phyloP scores from a whole-genome alignment of 2,329 filamentous ascomycete species.

The Colletotrichum sansevieriae region DNA sequence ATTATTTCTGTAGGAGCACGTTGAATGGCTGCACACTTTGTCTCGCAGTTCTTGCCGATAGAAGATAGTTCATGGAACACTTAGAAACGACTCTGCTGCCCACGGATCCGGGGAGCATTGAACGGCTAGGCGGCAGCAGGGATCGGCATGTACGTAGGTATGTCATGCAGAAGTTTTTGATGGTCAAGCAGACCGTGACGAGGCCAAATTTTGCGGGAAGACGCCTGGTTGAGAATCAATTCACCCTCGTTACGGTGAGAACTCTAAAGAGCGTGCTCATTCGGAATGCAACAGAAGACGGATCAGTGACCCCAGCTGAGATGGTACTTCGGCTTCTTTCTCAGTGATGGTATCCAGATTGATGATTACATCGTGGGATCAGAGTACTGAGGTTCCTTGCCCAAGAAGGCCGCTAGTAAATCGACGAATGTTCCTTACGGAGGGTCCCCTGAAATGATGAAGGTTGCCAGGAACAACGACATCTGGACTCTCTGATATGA shows the following conservation, averaged over 20 bases:
- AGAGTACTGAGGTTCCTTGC: background rate
- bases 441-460: background rate
- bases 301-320: background rate
- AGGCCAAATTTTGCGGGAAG: background rate
- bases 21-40: constrained; percentile 13
- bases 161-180: constrained; percentile 37
- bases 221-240: constrained; percentile 11
- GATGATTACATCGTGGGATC: background rate
- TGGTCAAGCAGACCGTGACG: constrained; percentile 13
- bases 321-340: background rate
- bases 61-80: constrained; percentile 21
- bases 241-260: constrained; percentile 4
- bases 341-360: background rate
- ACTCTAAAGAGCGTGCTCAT: constrained; percentile 6
- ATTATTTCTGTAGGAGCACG: constrained; percentile 15
- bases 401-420: background rate
- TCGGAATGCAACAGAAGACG: background rate
- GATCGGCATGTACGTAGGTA: constrained; percentile 36
- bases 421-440: background rate
- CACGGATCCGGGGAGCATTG: constrained; percentile 1
- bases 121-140: constrained; percentile 27
- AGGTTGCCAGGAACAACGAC: background rate
- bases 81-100: background rate
- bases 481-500: background rate
- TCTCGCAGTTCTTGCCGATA: constrained; percentile 10